Evolutionary conservation across 345 rosid genomes (phyloP).

Genomic region (Pugionium cornutum): DNA sequence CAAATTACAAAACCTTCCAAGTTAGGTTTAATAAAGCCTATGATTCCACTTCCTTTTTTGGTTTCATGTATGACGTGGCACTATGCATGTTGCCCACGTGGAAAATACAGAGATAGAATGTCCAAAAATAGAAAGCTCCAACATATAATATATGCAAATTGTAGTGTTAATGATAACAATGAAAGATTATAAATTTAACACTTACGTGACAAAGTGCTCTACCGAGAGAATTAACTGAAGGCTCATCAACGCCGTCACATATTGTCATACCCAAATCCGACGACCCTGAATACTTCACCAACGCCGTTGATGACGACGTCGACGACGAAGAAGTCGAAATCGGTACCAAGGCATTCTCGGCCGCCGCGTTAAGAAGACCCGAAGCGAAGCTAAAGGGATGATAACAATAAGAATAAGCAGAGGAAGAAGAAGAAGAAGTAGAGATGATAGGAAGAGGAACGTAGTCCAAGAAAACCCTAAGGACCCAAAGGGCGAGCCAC

Average conservation of each 20-base stretch:
- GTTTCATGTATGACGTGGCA: slow-evolving; percentile 27
- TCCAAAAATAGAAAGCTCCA: slow-evolving; percentile 29
- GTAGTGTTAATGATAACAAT: neutral
- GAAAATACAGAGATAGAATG: neutral
- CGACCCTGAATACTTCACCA: slow-evolving; percentile 40
- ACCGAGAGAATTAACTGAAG: slow-evolving; percentile 55
- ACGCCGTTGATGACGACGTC: slow-evolving; percentile 28
- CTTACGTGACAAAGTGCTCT: slow-evolving; percentile 82
- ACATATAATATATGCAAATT: neutral
- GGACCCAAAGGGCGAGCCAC: slow-evolving; percentile 62
- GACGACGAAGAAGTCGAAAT: slow-evolving; percentile 32
- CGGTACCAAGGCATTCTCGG: slow-evolving; percentile 40
- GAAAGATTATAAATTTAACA: neutral
- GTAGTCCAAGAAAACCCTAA: slow-evolving; percentile 63
- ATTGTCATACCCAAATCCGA: slow-evolving; percentile 47
- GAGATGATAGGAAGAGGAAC: slow-evolving; percentile 43
- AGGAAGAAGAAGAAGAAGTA: slow-evolving; percentile 25
- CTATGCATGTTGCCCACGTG: slow-evolving; percentile 35
- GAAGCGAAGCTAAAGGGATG: slow-evolving; percentile 41
- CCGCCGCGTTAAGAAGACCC: slow-evolving; percentile 39
- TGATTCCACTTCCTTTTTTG: slow-evolving; percentile 1
- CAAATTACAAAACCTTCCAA: neutral
- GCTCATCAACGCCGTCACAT: slow-evolving; percentile 48
- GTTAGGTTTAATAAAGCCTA: neutral
- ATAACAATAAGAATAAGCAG: slow-evolving; percentile 32